Evolutionary conservation across 805 yeast genomes (phyloP).

Genomic region (Barnettozyma californica): DNA sequence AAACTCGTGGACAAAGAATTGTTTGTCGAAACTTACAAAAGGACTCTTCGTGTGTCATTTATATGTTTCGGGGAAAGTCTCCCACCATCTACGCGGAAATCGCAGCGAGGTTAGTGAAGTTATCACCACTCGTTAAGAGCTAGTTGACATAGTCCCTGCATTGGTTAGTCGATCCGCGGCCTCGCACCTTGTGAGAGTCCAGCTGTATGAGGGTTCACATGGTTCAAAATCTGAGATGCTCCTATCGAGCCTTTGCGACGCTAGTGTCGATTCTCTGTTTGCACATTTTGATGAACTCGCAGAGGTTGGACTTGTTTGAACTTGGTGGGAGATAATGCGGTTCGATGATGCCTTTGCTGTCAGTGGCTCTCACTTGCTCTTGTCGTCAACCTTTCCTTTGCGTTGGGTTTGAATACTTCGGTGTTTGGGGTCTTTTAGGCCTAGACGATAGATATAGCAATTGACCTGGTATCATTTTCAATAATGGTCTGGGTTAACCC

Average conservation of each 20-base stretch:
- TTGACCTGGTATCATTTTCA: conserved; percentile 29
- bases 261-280: conserved; percentile 4
- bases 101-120: conserved; percentile 39
- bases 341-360: neutral
- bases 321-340: neutral
- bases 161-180: neutral
- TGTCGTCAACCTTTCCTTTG: conserved; percentile 4
- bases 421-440: conserved; percentile 49
- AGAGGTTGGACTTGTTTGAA: neutral
- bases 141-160: neutral
- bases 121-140: conserved; percentile 30
- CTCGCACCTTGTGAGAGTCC: neutral
- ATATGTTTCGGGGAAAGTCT: conserved; percentile 83
- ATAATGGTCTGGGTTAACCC: conserved; percentile 42
- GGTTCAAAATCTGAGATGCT: conserved; percentile 11
- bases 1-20: conserved; percentile 71
- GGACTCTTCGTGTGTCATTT: conserved; percentile 27
- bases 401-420: conserved; percentile 36
- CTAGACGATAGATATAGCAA: conserved; percentile 77
- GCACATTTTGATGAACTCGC: neutral
- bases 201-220: neutral
- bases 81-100: conserved; percentile 75
- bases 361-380: neutral
- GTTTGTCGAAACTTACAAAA: conserved; percentile 68
- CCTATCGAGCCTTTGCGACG: conserved; percentile 23